Evolutionary conservation across 148 eudicot genomes (phyloP).

Genomic region (Rhododendron molle): DNA sequence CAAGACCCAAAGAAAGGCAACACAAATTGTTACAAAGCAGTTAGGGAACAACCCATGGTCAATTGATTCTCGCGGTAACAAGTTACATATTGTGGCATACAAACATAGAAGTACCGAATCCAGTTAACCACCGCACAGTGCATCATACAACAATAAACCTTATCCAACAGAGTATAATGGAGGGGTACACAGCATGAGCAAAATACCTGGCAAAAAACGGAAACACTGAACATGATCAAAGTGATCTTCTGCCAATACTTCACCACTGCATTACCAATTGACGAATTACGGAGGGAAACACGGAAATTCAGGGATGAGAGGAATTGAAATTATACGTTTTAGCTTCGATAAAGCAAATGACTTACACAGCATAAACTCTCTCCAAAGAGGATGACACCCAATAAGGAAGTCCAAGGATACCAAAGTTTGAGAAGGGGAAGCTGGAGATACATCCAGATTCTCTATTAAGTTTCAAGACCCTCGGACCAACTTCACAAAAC

Average conservation of each 20-base stretch:
- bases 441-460: slow-evolving; percentile 42
- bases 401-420: slow-evolving; percentile 73
- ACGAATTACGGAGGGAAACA: slow-evolving; percentile 2
- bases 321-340: background rate
- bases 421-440: slow-evolving; percentile 59
- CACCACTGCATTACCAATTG: slow-evolving; percentile 32
- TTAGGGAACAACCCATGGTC: background rate
- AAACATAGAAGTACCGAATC: background rate
- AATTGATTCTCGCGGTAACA: background rate
- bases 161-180: background rate
- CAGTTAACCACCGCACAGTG: background rate
- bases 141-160: background rate
- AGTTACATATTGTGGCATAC: background rate
- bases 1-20: background rate
- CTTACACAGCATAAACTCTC: slow-evolving; percentile 60
- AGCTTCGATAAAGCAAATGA: background rate
- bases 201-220: slow-evolving; percentile 62
- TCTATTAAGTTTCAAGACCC: slow-evolving; percentile 52
- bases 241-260: slow-evolving; percentile 24
- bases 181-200: background rate
- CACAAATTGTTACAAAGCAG: background rate
- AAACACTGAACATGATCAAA: slow-evolving; percentile 57
- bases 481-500: slow-evolving; percentile 64
- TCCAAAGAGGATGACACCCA: slow-evolving; percentile 70
- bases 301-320: background rate